Evolutionary conservation across 768 basidiomycete genomes (phyloP).

Genomic region (Collybiopsis luxurians): DNA sequence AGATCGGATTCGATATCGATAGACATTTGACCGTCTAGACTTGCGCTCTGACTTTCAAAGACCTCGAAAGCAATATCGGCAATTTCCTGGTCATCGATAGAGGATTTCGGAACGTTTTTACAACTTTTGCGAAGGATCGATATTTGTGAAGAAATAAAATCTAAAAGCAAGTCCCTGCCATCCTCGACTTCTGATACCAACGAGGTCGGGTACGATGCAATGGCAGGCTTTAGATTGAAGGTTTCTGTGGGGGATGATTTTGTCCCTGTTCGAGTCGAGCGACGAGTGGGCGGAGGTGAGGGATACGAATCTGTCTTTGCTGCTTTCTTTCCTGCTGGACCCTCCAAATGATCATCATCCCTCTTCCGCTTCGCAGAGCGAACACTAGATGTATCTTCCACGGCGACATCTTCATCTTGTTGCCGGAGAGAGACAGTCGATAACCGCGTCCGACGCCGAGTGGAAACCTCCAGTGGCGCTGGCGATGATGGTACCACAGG

Average conservation of each 20-base stretch:
- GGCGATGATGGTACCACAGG: background rate
- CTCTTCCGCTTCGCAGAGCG: background rate
- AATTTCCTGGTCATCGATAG: background rate
- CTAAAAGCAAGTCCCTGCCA: background rate
- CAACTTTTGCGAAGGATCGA: background rate
- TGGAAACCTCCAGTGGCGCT: background rate
- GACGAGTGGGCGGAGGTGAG: background rate
- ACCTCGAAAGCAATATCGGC: background rate
- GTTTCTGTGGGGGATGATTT: background rate
- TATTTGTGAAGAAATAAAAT: background rate
- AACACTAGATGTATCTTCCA: background rate
- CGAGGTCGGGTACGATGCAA: background rate
- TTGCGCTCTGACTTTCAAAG: background rate
- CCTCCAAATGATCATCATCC: background rate
- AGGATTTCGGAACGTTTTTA: background rate
- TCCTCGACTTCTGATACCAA: background rate
- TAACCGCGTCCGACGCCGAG: background rate
- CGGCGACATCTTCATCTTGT: background rate
- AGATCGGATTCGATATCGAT: background rate
- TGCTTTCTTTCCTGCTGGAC: background rate
- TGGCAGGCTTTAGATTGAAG: background rate
- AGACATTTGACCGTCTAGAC: background rate
- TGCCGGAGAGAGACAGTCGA: background rate
- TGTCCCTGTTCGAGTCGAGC: background rate
- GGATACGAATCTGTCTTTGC: background rate